Conservation (phyloP, 805 yeast genomes). For the Candida patagonica region DNA sequence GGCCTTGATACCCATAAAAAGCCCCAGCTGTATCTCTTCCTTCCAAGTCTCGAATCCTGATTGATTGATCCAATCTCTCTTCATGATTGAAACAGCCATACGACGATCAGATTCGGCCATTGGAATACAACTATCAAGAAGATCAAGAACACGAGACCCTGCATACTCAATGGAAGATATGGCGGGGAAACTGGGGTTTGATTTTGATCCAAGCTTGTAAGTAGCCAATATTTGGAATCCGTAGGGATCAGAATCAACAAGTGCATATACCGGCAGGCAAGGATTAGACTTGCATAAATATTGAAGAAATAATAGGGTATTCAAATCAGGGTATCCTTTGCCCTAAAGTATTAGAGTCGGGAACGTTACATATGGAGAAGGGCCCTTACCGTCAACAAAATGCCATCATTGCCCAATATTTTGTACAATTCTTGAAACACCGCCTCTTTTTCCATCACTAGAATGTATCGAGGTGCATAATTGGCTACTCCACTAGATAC, state of each 20-base stretch:
- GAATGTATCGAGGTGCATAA: slow-evolving; percentile 29
- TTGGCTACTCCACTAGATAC: slow-evolving; percentile 2
- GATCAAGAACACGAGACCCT: slow-evolving; percentile 38
- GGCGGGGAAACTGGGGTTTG: slow-evolving; percentile 1
- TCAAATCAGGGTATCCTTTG: slow-evolving; percentile 56
- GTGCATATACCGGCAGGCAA: slow-evolving; percentile 33
- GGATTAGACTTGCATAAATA: slow-evolving; percentile 25
- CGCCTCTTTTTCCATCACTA: slow-evolving; percentile 45
- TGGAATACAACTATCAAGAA: slow-evolving; percentile 25
- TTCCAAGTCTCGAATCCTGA: slow-evolving; percentile 20
- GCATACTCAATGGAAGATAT: slow-evolving; percentile 22
- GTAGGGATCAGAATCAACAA: slow-evolving; percentile 58
- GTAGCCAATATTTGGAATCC: slow-evolving; percentile 45
- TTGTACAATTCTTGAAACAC: slow-evolving; percentile 29
- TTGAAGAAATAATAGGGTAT: slow-evolving; percentile 38
- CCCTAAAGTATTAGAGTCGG: slow-evolving; percentile 30
- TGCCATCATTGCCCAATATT: slow-evolving; percentile 16
- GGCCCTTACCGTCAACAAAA: slow-evolving; percentile 33
- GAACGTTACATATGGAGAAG: slow-evolving; percentile 26
- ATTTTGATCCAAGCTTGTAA: slow-evolving; percentile 23
- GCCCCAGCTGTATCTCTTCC: slow-evolving; percentile 45
- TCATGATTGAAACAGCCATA: slow-evolving; percentile 26
- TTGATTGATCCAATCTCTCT: slow-evolving; percentile 20
- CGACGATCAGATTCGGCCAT: slow-evolving; percentile 26
- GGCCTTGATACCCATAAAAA: slow-evolving; percentile 42